Conservation (phyloP, 2,329 filamentous ascomycete genomes). For the Phialemoniopsis sp. region DNA sequence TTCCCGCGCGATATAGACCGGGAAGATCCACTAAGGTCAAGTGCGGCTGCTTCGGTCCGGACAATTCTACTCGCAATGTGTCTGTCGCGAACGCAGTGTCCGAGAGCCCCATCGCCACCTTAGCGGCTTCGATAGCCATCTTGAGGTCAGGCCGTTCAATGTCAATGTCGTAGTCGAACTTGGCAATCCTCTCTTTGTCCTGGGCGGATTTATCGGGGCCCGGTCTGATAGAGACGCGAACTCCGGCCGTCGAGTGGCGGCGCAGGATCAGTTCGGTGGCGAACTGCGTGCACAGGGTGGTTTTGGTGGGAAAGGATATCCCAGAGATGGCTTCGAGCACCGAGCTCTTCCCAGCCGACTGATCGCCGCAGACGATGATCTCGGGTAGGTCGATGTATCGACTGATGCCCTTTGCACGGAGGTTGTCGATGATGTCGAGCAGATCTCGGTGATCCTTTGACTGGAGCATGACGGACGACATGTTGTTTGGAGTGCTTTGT, state of each 20-base stretch:
- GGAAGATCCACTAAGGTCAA: conserved; percentile 58
- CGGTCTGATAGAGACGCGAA: conserved; percentile 31
- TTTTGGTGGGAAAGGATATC: conserved; percentile 54
- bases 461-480: conserved; percentile 8
- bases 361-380: conserved; percentile 57
- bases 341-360: conserved; percentile 61
- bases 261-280: conserved; percentile 59
- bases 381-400: conserved; percentile 35
- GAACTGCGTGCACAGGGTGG: conserved; percentile 58
- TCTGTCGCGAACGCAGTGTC: conserved; percentile 37
- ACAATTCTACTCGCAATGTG: conserved; percentile 42
- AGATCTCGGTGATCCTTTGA: conserved; percentile 27
- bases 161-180: conserved; percentile 17
- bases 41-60: conserved; percentile 41
- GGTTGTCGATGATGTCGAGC: conserved; percentile 31
- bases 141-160: conserved; percentile 19
- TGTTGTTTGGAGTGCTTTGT: not conserved
- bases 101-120: conserved; percentile 43
- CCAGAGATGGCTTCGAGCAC: conserved; percentile 62
- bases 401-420: conserved; percentile 29
- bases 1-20: conserved; percentile 47
- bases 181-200: conserved; percentile 16
- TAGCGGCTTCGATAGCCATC: conserved; percentile 32
- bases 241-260: conserved; percentile 23
- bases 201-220: conserved; percentile 18